Base-by-base conservation (phyloP, 768 basidiomycete genomes). In the Polyporus arcularius region DNA sequence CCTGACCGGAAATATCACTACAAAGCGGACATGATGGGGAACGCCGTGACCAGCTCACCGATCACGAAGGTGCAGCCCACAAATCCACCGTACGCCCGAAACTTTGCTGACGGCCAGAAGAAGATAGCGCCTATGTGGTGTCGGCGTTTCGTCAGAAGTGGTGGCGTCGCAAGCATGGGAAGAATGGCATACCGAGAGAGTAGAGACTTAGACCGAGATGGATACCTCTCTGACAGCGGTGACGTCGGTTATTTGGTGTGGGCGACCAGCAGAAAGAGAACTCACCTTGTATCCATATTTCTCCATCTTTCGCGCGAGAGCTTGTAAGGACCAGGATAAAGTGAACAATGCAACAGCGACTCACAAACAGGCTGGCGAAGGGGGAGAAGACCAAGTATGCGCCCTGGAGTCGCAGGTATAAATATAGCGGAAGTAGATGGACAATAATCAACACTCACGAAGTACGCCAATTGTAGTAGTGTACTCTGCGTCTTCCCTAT, bases 71-170 rank as follows among this genome's bases (percentile, higher is more conserved):
- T 90, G 70, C 85, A 86, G 28, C 85, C 85, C 35, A 91, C 86
- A 68, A 91, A 90, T 21, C 88, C 89, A 32, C 84, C 85, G 59
- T 88, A 91, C 66, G 80, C 84, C 55, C 76, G 76, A 68, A 79
- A 90, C 66, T 80, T 84, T 40, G 89, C 88, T 43, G 85, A 87
- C 16, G 88, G 87, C 89, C 89, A 90, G 78, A 90, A 91, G 72
- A 89, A 85, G 62, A 91, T 79, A 26, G 89, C 89, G 51, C 90
- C 89, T 75, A 72, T 43, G 18, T 11, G 32, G 40, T 38, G 49
- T 58, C 47, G 55, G 40, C 47, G 46, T 49, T 45, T 41, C 4
- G 12, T 28, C 21, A 26, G 26, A 53, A 16, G 70, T 63, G 54
- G 65, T 67, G 64, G 68, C 60, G 65, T 67, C 66, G 63, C 69